Evolutionary conservation across 768 basidiomycete species (phyloP), one percentile per base, ranked within the genome.

Genomic region (Mrakia frigida): DNA sequence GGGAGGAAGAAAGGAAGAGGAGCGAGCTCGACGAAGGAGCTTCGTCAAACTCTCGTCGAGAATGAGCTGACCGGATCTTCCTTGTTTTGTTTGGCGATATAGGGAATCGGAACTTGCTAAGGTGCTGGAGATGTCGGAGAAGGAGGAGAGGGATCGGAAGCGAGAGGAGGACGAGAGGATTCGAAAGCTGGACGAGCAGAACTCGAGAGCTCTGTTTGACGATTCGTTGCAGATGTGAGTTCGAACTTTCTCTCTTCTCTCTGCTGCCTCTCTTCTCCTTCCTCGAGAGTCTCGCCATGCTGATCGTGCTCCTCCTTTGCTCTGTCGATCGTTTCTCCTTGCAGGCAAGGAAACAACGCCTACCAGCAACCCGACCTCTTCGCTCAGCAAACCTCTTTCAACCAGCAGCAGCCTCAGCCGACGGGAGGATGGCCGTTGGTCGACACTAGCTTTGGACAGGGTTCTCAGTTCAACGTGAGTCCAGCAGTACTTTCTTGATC

Each of bases 41-140:
- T 35, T 37, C 37, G 56, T 33, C 60, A 37, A 37, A 25, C 18
- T 21, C 10, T 4, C 18, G 67, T 43, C 35, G 14, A 33, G 18
- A 61, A 41, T 71, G 69, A 53, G 63, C 37, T 65, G 63, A 65
- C 63, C 18, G 21, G 28, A 31, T 6, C n/a, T n/a, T n/a, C 61
- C 14, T 37, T 65, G 13, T 21, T 6, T 16, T n/a, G 21, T 37
- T 33, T 63, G 3, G 21, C 56, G 28, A 52, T 46, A 4, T 74
- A 83, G 77, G 77, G 94, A 99, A 80, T 86, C 87, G n/a, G 97
- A 98, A 79, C 83, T 98, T 33, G 86, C 89, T 79, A 85, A 89
- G 81, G 97, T 97, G 0, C 86, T 99, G 81, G 87, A 88, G 81
- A 85, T 95, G 46, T 96, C 93, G 78, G 88, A 93, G 82, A 92